Evolutionary conservation across 352 stramenopile genomes (phyloP).

Genomic region (Pythium phragmiticola): DNA sequence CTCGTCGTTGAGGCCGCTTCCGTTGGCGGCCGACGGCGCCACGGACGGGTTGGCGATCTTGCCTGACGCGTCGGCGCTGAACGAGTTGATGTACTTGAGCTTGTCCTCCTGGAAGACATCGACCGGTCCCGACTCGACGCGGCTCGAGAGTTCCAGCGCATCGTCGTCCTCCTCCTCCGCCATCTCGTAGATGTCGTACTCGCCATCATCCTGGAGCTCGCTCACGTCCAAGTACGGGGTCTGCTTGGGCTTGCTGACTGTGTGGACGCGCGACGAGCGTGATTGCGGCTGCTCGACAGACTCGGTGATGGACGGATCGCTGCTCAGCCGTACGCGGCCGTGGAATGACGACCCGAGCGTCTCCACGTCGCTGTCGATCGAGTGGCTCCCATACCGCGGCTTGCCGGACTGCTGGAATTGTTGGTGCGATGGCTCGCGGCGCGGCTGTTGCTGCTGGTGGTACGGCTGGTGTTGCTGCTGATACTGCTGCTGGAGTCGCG

Average conservation of each 20-base stretch:
- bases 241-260: not conserved
- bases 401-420: not conserved
- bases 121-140: constrained; percentile 20
- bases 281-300: constrained; percentile 14
- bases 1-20: constrained; percentile 26
- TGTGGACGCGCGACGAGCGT: not conserved
- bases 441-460: not conserved
- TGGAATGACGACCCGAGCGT: constrained; percentile 16
- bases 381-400: constrained; percentile 8
- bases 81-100: constrained; percentile 68
- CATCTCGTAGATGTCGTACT: constrained; percentile 7
- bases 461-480: not conserved
- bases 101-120: constrained; percentile 52
- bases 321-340: constrained; percentile 19
- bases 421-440: not conserved
- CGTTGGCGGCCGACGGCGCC: not conserved
- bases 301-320: constrained; percentile 16
- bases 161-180: not conserved
- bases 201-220: not conserved
- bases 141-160: constrained; percentile 39
- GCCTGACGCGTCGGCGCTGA: constrained; percentile 34
- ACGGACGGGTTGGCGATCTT: constrained; percentile 20
- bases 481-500: constrained; percentile 1
- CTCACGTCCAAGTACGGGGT: constrained; percentile 6
- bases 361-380: constrained; percentile 23